A percentile compares a stretch with the other conserved stretches of the same genome.
Conservation (phyloP, 148 eudicot genomes). For the Heliamphora exappendiculata region DNA sequence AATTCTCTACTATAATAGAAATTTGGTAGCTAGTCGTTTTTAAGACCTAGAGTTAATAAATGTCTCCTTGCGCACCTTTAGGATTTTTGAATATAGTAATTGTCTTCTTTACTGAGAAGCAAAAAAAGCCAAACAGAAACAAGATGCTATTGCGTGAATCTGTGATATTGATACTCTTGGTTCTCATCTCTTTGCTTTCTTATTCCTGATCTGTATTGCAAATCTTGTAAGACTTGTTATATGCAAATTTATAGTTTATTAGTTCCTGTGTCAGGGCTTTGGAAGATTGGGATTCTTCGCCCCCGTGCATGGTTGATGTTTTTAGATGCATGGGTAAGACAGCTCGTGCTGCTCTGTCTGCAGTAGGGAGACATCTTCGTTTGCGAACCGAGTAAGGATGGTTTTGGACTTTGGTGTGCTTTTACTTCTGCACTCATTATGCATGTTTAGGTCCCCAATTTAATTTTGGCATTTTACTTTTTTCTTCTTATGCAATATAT, state of each 20-base stretch:
- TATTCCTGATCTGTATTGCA: neutral
- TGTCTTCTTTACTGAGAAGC: neutral
- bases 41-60: neutral
- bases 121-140: neutral
- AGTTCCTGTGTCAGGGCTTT: constrained; percentile 49
- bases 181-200: neutral
- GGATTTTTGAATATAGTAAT: neutral
- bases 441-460: neutral
- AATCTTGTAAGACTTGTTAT: neutral
- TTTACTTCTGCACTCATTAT: neutral
- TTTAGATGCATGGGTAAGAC: constrained; percentile 87
- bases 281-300: constrained; percentile 79
- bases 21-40: neutral
- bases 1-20: no score
- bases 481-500: constrained; percentile 2
- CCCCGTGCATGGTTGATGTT: constrained; percentile 81
- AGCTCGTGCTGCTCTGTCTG: constrained; percentile 73
- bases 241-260: neutral
- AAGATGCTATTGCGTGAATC: neutral
- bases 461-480: neutral
- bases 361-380: constrained; percentile 82
- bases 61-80: neutral
- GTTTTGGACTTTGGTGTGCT: constrained; percentile 5
- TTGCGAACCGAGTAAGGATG: constrained; percentile 77
- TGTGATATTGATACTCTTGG: neutral